phyloP scores from a whole-genome alignment of 1,139 yeast genomes.

The Wickerhamomyces sp. region DNA sequence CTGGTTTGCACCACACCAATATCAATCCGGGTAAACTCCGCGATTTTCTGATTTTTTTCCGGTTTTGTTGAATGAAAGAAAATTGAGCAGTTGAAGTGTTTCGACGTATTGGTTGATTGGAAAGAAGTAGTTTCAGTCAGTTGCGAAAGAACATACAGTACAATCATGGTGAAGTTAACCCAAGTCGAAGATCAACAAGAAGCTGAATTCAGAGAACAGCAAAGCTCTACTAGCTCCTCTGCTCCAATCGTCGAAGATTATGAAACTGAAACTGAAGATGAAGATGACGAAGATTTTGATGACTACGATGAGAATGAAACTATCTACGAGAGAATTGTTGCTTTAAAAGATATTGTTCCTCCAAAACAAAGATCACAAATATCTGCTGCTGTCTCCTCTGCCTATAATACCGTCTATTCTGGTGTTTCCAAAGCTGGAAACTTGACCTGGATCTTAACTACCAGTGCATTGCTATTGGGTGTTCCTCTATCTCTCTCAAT shows the following conservation, averaged over 20 bases:
- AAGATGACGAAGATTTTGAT: slow-evolving; percentile 70
- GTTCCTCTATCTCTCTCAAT: slow-evolving; percentile 90
- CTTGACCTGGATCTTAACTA: slow-evolving; percentile 79
- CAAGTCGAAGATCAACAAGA: slow-evolving; percentile 58
- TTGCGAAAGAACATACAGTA: neutral
- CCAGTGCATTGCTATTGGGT: slow-evolving; percentile 81
- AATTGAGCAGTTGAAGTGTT: neutral
- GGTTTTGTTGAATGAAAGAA: too few relatives aligned
- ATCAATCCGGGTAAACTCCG: neutral
- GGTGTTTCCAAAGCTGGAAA: slow-evolving; percentile 62
- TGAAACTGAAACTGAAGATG: slow-evolving; percentile 56
- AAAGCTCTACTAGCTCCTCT: slow-evolving; percentile 19
- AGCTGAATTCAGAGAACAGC: slow-evolving; percentile 30
- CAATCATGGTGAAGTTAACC: slow-evolving; percentile 64
- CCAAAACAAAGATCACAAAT: slow-evolving; percentile 68
- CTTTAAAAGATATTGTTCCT: slow-evolving; percentile 86
- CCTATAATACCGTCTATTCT: slow-evolving; percentile 37
- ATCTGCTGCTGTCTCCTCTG: slow-evolving; percentile 30
- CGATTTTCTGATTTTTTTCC: neutral
- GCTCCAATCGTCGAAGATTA: slow-evolving; percentile 25
- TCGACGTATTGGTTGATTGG: too few relatives aligned
- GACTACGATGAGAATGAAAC: slow-evolving; percentile 82
- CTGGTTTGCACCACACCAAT: too few relatives aligned
- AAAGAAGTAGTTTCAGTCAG: neutral
- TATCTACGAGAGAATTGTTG: slow-evolving; percentile 77